Base-by-base conservation (phyloP, 352 stramenopile species). In the Phytopythium mirpurense region DNA sequence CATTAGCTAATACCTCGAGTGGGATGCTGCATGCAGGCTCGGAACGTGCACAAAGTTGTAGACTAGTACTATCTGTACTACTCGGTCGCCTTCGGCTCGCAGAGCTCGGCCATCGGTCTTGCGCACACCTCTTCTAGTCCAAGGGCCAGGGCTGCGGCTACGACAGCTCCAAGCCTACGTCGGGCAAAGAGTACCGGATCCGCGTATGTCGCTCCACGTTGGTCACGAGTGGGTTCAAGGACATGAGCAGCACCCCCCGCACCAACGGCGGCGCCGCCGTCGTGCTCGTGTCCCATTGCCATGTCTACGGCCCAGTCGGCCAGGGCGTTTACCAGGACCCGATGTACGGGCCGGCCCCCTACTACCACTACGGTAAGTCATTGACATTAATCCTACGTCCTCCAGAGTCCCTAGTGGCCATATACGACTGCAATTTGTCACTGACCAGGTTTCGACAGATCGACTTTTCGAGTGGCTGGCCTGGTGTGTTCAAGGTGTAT, bases 51-150 rank as follows among this genome's bases (percentile, higher is more conserved):
- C 51, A 68, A 77, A 40, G 40, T 85, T 11, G 74, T 66, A 7
- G 60, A 78, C 50, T 63, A 46, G 31, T 85, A 78, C 67, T 83
- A 83, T 51, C 48, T 82, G 18, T 79, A 83, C 63, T 85, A 81
- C 60, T 71, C 72, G 6, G 74, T 85, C 12, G 63, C 65, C 14
- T 78, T 85, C 19, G 69, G 71, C 7, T 56, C 54, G 1, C 64
- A 85, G 41, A 67, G 37, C n/a, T 83, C 72, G 0, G 72, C 72
- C 15, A 70, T 83, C 21, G 72, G 72, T 34, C 41, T 79, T 5
- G 67, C 72, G 1, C 67, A 51, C 3, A 81, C 37, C 60, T 81
- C 15, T 80, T 81, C 61, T 58, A 59, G 24, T 78, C 71, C 14
- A 61, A 78, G 36, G 68, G 62, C 1, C 41, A 65, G 29, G 78